A percentile compares a stretch with the other conserved stretches of the same genome.
These are phyloP conservation scores for Colletotrichum abscissum DNA, from an alignment of 2,329 filamentous ascomycete genomes.

Conservation along the genomic window DNA sequence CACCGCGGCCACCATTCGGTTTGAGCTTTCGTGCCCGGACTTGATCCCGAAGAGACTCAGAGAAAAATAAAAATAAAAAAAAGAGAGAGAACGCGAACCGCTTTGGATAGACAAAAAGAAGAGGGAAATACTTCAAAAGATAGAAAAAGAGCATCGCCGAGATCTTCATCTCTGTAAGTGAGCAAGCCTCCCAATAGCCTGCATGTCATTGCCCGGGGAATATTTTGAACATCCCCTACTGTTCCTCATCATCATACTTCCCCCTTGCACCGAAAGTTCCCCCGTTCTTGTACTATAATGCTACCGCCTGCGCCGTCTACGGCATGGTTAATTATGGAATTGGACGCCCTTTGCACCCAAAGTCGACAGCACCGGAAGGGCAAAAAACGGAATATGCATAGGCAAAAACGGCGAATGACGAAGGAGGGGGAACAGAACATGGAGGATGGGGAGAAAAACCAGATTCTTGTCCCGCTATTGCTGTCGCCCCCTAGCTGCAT, in stretches of 20 bases:
- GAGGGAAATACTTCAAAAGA: not conserved
- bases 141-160: not conserved
- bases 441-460: not conserved
- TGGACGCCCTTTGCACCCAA: constrained; percentile 4
- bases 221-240: not conserved
- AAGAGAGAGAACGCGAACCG: not conserved
- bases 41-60: constrained; percentile 5
- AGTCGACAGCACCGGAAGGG: not conserved
- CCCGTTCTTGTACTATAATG: not conserved
- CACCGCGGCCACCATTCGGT: constrained; percentile 5
- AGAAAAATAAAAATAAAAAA: not conserved
- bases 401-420: constrained; percentile 3
- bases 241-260: not conserved
- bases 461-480: not conserved
- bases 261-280: not conserved
- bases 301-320: not conserved
- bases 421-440: not conserved
- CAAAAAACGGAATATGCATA: not conserved
- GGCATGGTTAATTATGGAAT: constrained; percentile 10
- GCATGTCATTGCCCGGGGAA: not conserved
- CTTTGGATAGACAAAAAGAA: too few species aligned
- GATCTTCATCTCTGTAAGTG: constrained; percentile 15
- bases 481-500: not conserved
- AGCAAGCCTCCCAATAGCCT: not conserved
- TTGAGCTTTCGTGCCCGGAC: constrained; percentile 15